phyloP scores from a whole-genome alignment of 2,329 filamentous ascomycete species.

The Microascus cirrosus region DNA sequence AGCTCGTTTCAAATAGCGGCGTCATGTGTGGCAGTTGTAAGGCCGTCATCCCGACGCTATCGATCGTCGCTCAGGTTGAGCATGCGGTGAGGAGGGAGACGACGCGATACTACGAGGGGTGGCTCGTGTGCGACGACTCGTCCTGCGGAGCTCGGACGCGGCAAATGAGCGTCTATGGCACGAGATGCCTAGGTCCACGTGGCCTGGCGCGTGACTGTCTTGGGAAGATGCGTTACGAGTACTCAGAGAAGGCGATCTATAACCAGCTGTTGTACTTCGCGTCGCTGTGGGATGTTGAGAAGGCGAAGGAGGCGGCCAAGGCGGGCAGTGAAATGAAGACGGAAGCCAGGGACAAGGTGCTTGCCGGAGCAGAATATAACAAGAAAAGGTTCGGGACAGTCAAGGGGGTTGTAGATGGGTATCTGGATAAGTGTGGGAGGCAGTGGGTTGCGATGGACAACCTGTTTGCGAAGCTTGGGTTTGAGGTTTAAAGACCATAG shows the following conservation, averaged over 20 bases:
- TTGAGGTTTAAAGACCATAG: constrained; percentile 13
- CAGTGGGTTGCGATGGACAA: constrained; percentile 93
- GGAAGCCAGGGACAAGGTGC: constrained; percentile 53
- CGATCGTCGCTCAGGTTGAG: constrained; percentile 79
- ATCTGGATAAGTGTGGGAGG: constrained; percentile 79
- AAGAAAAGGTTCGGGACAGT: constrained; percentile 65
- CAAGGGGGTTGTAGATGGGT: constrained; percentile 67
- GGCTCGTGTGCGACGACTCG: constrained; percentile 82
- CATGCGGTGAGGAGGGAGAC: constrained; percentile 68
- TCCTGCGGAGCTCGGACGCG: constrained; percentile 79
- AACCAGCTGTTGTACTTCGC: constrained; percentile 89
- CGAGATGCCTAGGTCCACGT: constrained; percentile 76
- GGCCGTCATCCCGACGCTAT: constrained; percentile 54
- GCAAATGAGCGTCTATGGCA: constrained; percentile 87
- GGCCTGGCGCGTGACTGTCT: constrained; percentile 76
- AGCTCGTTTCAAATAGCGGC: constrained; percentile 60
- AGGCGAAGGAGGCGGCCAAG: constrained; percentile 48
- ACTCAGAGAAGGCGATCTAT: constrained; percentile 80
- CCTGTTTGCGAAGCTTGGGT: constrained; percentile 62
- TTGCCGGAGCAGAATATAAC: constrained; percentile 72
- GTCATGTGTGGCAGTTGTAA: constrained; percentile 63
- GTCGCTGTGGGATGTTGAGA: constrained; percentile 80
- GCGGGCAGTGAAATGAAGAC: constrained; percentile 33
- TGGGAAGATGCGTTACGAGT: constrained; percentile 82
- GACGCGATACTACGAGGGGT: constrained; percentile 81